Evolutionary conservation across 495 filamentous ascomycete genomes (phyloP), one percentile per base, ranked within the genome.

Genomic region (Glonium stellatum): DNA sequence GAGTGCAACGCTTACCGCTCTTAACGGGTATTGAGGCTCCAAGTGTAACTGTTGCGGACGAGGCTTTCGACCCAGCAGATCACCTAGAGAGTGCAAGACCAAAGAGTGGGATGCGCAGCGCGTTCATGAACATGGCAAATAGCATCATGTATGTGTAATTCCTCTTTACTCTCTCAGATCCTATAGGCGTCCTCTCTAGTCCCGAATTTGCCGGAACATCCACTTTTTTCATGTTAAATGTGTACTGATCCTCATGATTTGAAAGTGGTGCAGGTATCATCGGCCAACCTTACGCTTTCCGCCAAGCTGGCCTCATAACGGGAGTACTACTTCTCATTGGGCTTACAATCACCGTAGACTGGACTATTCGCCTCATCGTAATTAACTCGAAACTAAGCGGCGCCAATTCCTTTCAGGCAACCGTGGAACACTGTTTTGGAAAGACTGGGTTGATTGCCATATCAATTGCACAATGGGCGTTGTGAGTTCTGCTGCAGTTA

Each of bases 61-160:
- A 83, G 8, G 78, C 80, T 49, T 81, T 82, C 67, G 76, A 82
- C 61, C 76, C 80, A 0, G 82, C 85, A 66, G 81, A 86, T 10
- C 76, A 80, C 46, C 68, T 87, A 39, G 82, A 85, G 60, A 76
- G 69, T 58, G 81, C 82, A 11, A 75, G 86, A 55, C 84, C 87
- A 23, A 82, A 83, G 64, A 87, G 81, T 67, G 81, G 82, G 23
- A 78, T 86, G 78, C 75, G 73, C 55, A 85, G 81, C 74, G 81
- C 84, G 5, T 97, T 98, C 63, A 96, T 96, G 89, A 98, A 98
- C 73, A 98, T 98, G 93, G 91, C 92, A 47, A 98, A 98, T 71
- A 90, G 86, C 63, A 98, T 98, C 66, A 97, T 98, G 74, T 76
- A 65, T 46, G 74, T 72, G 27, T 31, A 6, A 31, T n/a, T n/a